Base-by-base conservation (phyloP, 176 grass and related monocot species). In the Pontederia paniculata region DNA sequence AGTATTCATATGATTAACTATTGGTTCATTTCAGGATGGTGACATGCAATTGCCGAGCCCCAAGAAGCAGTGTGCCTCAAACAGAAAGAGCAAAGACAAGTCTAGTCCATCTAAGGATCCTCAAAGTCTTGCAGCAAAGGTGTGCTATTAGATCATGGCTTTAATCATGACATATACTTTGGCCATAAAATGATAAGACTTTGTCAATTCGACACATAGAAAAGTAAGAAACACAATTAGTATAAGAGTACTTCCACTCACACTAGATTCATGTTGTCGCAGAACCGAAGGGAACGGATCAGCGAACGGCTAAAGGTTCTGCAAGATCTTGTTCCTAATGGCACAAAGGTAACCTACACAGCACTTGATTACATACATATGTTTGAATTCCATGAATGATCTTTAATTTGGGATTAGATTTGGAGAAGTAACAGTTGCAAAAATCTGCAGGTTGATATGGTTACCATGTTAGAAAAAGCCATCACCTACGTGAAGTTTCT, bases 391-490 rank as follows among this genome's bases (percentile, higher is more conserved):
- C 8, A 20, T 37, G 13, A 41, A 13, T 11, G 15, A 22, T 41
- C 12, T 25, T 28, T 25, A 37, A n/a, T 25, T 41, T 2, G 4
- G 5, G 1, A 14, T 15, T 9, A 16, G 22, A 1, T 57, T 67
- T 44, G 25, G 5, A 5, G 5, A 31, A 31, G 1, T 31, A 31
- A 31, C 25, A 5, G 25, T 31, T 31, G 5, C 25, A 31, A 31
- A n/a, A 31, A 31, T 31, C 25, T 60, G 17, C 45, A 94, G 89
- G 89, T 88, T 71, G 91, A 96, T 76, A 57, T 96, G 76, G 85
- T 96, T 44, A 96, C 91, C 63, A 96, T 89, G 91, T 79, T 96
- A 37, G 91, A 96, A 67, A 96, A 96, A 71, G 91, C 91, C 15
- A 89, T 96, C 56, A 84, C 62, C 70, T 96, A 96, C 62, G 91